Evolutionary conservation across 1,284 basidiomycete species (phyloP).

Genomic region (Abortiporus biennis): DNA sequence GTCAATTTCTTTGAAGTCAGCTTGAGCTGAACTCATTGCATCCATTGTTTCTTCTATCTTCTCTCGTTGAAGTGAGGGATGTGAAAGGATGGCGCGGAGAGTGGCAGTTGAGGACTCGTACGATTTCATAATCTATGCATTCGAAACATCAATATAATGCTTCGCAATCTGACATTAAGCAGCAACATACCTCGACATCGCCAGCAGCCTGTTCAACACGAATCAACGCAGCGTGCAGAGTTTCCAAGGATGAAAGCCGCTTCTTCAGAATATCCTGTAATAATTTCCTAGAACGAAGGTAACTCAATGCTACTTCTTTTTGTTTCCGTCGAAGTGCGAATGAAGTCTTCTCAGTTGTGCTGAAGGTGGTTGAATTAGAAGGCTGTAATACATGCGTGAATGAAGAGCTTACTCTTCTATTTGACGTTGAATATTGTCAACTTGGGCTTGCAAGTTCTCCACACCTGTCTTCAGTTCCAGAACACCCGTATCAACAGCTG

Average conservation of each 20-base stretch:
- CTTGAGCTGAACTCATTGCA: slow-evolving; percentile 75
- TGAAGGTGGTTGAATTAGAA: slow-evolving; percentile 23
- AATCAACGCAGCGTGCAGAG: slow-evolving; percentile 70
- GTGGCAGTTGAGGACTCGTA: slow-evolving; percentile 81
- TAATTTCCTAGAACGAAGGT: slow-evolving; percentile 75
- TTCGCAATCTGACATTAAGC: background rate
- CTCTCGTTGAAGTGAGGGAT: slow-evolving; percentile 75
- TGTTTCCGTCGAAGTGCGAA: slow-evolving; percentile 62
- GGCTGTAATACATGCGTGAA: background rate
- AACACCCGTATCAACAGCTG: slow-evolving; percentile 67
- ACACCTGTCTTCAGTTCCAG: slow-evolving; percentile 70
- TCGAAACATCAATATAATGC: background rate
- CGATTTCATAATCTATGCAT: slow-evolving; percentile 75
- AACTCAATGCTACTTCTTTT: slow-evolving; percentile 67
- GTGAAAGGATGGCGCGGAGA: slow-evolving; percentile 67
- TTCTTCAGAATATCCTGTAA: slow-evolving; percentile 75
- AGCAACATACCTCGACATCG: slow-evolving; percentile 71
- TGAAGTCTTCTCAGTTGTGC: slow-evolving; percentile 63
- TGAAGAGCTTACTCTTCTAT: slow-evolving; percentile 53
- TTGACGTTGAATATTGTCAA: slow-evolving; percentile 58
- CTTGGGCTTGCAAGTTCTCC: slow-evolving; percentile 56
- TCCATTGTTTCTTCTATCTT: slow-evolving; percentile 85
- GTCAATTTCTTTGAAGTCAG: slow-evolving; percentile 79
- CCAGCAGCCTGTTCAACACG: slow-evolving; percentile 85
- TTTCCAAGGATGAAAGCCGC: slow-evolving; percentile 69